Evolutionary conservation across 345 rosid species (phyloP), one percentile per base, ranked within the genome.

Genomic region (Garcia nutans): DNA sequence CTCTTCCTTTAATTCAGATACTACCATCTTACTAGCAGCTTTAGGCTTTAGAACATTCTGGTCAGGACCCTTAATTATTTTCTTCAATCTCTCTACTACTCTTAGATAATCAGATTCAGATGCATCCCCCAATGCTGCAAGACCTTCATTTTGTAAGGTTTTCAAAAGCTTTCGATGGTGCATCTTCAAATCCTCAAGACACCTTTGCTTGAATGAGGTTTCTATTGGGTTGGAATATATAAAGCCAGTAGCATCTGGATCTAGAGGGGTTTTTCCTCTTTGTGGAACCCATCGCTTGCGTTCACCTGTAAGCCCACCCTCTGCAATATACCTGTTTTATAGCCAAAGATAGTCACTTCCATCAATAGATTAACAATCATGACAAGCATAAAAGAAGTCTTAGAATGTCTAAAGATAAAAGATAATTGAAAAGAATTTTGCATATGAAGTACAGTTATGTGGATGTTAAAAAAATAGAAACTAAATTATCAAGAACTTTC

Each of bases 221-320:
- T 95, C 99, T 52, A 95, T 84, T 33, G 99, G 99, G 66, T 90
- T 88, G 64, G 93, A 88, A 81, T 95, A 95, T 76, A 88, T 80
- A 74, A 95, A 95, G 61, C 99, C 99, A 80, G 81, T 82, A 59
- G 90, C 92, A 83, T 95, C 99, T 0, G 99, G 97, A 84, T 95
- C 99, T 76, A 95, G 80, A 76, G 97, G 98, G 76, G 97, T 84
- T 86, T 90, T 91, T 45, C 99, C 97, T 78, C 92, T 86, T 79
- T 97, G 89, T 42, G 99, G 99, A 67, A 95, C 99, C 99, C 99
- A 95, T 71, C 97, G 91, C 84, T 95, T 95, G 79, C 99, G 93
- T 20, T 95, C 99, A 78, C 97, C 99, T 65, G 97, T 92, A 65
- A 95, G 96, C 50, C 99, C 99, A 72, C 99, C 99, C 81, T 95